phyloP scores from a whole-genome alignment of 2,329 filamentous ascomycete genomes.

The Aureobasidium subglaciale region DNA sequence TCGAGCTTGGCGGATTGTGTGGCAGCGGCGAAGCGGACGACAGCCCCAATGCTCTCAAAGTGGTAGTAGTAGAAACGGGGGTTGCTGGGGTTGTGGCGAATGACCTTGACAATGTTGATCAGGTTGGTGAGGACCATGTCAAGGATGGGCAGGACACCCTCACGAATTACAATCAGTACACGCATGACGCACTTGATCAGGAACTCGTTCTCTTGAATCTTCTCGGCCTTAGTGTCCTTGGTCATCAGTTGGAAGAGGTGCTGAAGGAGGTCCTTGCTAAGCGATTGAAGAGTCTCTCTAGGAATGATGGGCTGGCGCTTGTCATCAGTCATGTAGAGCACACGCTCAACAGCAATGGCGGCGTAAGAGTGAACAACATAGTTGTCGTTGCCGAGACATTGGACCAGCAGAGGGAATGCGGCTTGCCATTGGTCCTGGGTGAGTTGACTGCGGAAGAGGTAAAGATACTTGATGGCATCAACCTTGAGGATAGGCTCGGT shows the following conservation, averaged over 20 bases:
- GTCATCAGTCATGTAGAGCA: conserved; percentile 74
- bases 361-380: conserved; percentile 98
- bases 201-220: conserved; percentile 98
- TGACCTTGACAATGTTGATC: conserved; percentile 82
- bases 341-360: conserved; percentile 90
- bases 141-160: conserved; percentile 65
- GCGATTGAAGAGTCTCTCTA: conserved; percentile 63
- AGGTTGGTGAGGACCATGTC: conserved; percentile 78
- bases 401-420: conserved; percentile 81
- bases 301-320: conserved; percentile 72
- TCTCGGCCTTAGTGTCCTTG: conserved; percentile 74
- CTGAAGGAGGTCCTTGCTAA: conserved; percentile 77
- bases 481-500: conserved; percentile 86
- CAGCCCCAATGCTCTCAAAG: conserved; percentile 86
- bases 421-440: conserved; percentile 87
- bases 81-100: conserved; percentile 92
- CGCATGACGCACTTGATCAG: conserved; percentile 98
- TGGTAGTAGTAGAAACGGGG: conserved; percentile 98
- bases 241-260: conserved; percentile 90
- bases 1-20: conserved; percentile 68
- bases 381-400: conserved; percentile 81
- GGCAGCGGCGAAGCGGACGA: conserved; percentile 69
- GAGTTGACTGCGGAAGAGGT: conserved; percentile 92
- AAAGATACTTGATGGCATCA: conserved; percentile 95
- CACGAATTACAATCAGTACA: conserved; percentile 87